Evolutionary conservation across 345 rosid genomes (phyloP), one percentile per base, ranked within the genome.

Genomic region (Murraya koenigii): DNA sequence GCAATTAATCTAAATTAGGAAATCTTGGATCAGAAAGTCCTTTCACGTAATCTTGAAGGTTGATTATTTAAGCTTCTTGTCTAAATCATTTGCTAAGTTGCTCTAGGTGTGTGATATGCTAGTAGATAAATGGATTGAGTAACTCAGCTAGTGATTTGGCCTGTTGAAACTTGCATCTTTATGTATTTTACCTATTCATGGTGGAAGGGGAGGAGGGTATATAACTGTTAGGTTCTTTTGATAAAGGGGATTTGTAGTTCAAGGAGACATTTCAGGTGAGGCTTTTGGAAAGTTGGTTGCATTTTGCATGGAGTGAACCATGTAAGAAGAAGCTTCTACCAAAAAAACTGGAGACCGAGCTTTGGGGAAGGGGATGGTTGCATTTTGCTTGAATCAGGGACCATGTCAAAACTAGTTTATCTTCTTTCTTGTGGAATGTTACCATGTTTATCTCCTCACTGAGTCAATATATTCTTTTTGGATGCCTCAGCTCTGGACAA

Each of bases 401-500:
- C 25, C 35, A 70, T 66, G 39, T 13, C 41, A 22, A 20, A 49
- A 64, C 49, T 44, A 44, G 4, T 22, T 20, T 15, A 47, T 56
- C 5, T 44, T 72, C 38, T 63, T 19, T 71, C 35, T 1, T 58
- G 69, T 52, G 49, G 3, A 67, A 20, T 15, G 49, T 13, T 3
- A 44, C 54, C 14, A 38, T 35, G 0, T 28, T 39, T 44, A 39
- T 41, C 17, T 32, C 23, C 19, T 25, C 2, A 23, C 71, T 68
- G 71, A 77, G 25, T 38, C 55, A 70, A 55, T 64, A n/a, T 36
- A 32, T 63, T 76, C 28, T 56, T 56, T 64, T 83, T 74, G 56
- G 30, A 58, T 82, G 64, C 80, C 66, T 35, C 86, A 96, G 98
- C 97, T 41, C 84, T 94, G 54, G 86, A 87, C 49, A 94, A 89